Evolutionary conservation across 768 basidiomycete species (phyloP).

Genomic region (Lyophyllum decastes): DNA sequence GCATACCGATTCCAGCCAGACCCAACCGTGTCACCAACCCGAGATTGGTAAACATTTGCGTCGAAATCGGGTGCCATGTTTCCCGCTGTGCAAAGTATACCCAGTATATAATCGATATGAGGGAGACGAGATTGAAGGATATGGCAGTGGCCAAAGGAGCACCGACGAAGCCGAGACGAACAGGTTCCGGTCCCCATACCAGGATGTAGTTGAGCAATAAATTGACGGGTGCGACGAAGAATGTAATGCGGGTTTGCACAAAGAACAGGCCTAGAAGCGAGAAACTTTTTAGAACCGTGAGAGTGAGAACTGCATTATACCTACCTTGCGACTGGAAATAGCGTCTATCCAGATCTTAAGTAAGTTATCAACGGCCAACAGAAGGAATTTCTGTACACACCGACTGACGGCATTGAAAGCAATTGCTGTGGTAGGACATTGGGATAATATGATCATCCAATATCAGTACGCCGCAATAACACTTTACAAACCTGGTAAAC

Average conservation of each 20-base stretch:
- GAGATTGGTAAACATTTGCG: conserved; percentile 65
- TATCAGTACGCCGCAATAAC: not conserved
- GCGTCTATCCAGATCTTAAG: too few species aligned
- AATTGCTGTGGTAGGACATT: not conserved
- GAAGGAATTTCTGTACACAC: not conserved
- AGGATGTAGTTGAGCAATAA: conserved; percentile 73
- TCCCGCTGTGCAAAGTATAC: conserved; percentile 59
- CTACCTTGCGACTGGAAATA: too few species aligned
- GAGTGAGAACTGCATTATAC: too few species aligned
- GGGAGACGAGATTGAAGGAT: conserved; percentile 79
- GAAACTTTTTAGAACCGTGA: too few species aligned
- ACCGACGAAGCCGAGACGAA: conserved; percentile 86
- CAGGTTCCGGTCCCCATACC: conserved; percentile 78
- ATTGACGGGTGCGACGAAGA: conserved; percentile 84
- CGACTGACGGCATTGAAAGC: too few species aligned
- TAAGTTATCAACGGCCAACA: too few species aligned
- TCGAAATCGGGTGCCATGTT: conserved; percentile 79
- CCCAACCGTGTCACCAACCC: conserved; percentile 72
- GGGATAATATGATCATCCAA: too few species aligned
- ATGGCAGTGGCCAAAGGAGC: conserved; percentile 87
- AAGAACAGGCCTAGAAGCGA: conserved; percentile 33
- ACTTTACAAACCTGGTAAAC: conserved; percentile 54
- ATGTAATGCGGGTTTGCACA: conserved; percentile 82
- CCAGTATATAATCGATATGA: conserved; percentile 61
- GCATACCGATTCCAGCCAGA: conserved; percentile 70